A percentile compares a stretch with the other conserved stretches of the same genome.
Evolutionary conservation across 2,329 filamentous ascomycete genomes (phyloP).

Genomic region (Arthrobotrys conoides): DNA sequence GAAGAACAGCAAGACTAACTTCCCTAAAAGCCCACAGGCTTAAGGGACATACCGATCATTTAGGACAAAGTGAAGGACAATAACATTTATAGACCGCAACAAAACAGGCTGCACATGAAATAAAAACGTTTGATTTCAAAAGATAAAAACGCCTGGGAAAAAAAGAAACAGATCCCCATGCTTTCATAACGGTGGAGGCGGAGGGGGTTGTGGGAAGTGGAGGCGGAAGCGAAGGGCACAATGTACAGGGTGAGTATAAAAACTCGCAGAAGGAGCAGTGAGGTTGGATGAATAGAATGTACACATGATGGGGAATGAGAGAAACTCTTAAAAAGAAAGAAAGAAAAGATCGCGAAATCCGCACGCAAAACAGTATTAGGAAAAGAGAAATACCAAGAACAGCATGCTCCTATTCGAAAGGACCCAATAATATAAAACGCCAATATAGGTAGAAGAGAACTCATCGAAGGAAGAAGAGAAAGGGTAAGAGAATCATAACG

Average conservation of each 20-base stretch:
- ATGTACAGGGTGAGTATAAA: slow-evolving; percentile 33
- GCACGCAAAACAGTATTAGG: slow-evolving; percentile 23
- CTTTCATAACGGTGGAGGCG: slow-evolving; percentile 25
- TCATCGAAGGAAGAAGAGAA: background rate
- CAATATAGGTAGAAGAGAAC: slow-evolving; percentile 34
- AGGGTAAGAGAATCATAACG: slow-evolving; percentile 28
- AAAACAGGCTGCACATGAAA: slow-evolving; percentile 16
- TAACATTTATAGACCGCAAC: slow-evolving; percentile 8
- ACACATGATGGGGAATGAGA: slow-evolving; percentile 21
- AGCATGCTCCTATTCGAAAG: slow-evolving; percentile 34
- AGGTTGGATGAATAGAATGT: slow-evolving; percentile 30
- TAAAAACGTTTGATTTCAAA: slow-evolving; percentile 1
- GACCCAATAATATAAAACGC: slow-evolving; percentile 40
- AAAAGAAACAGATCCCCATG: slow-evolving; percentile 32
- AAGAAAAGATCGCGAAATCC: slow-evolving; percentile 23
- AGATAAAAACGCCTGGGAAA: slow-evolving; percentile 18
- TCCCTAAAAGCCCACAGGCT: background rate
- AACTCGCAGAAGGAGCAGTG: slow-evolving; percentile 2
- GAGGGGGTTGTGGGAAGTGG: background rate
- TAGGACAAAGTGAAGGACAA: background rate
- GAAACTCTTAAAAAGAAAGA: slow-evolving; percentile 16
- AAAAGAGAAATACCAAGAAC: slow-evolving; percentile 12
- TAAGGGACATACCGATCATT: background rate
- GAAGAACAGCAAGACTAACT: background rate
- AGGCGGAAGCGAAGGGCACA: slow-evolving; percentile 6